phyloP scores from a whole-genome alignment of 2,329 filamentous ascomycete species.

The Plenodomus tracheiphilus region DNA sequence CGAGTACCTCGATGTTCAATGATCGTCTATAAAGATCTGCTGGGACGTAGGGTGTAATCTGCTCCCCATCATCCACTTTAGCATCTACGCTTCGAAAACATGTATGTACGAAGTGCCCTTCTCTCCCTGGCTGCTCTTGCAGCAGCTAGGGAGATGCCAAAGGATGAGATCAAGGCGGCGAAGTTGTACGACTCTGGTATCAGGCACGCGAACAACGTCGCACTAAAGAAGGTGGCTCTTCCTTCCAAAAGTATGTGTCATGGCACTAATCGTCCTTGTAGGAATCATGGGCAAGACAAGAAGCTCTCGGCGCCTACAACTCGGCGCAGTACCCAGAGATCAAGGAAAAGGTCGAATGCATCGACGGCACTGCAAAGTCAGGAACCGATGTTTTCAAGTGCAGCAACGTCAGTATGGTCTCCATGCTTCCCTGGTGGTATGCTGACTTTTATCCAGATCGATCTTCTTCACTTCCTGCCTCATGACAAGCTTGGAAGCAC shows the following conservation, averaged over 20 bases:
- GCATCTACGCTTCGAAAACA: conserved; percentile 8
- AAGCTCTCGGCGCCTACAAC: conserved; percentile 37
- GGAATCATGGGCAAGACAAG: conserved; percentile 43
- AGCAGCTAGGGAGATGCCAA: conserved; percentile 39
- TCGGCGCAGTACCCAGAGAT: conserved; percentile 42
- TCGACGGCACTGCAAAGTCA: conserved; percentile 43
- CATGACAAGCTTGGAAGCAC: conserved; percentile 58
- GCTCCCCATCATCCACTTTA: neutral
- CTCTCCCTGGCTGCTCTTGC: conserved; percentile 40
- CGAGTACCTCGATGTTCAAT: conserved; percentile 12
- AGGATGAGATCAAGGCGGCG: conserved; percentile 39
- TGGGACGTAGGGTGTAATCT: neutral
- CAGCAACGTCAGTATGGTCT: conserved; percentile 11
- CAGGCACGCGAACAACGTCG: conserved; percentile 42
- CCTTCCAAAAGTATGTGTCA: neutral
- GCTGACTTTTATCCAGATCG: conserved; percentile 43
- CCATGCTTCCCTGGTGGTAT: neutral
- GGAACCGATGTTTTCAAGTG: conserved; percentile 44
- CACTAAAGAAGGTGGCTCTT: conserved; percentile 36
- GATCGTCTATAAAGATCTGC: conserved; percentile 25
- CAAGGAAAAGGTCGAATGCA: conserved; percentile 37
- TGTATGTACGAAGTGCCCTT: conserved; percentile 34
- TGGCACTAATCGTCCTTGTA: conserved; percentile 27
- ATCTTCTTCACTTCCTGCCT: conserved; percentile 60
- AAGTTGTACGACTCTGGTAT: conserved; percentile 47